Conservation (phyloP, 2,329 filamentous ascomycete genomes). For the Lecanicillium sp. region DNA sequence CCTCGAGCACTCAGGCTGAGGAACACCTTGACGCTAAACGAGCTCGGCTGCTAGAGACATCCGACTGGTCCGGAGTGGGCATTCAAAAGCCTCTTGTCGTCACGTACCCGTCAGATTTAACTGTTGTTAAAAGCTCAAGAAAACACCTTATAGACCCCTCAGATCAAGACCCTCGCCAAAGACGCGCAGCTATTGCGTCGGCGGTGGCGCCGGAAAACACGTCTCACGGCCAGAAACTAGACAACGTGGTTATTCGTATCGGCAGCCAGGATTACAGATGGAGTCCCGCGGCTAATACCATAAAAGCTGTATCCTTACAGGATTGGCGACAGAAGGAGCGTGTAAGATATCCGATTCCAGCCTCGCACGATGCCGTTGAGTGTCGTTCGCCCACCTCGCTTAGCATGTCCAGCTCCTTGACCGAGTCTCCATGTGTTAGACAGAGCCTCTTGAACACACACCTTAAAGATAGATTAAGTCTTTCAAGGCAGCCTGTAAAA, state of each 20-base stretch:
- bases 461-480: no score
- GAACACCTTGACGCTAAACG: conserved; percentile 9
- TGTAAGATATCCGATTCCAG: no score
- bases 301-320: background rate
- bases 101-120: conserved; percentile 11
- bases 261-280: conserved; percentile 7
- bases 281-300: conserved; percentile 7
- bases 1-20: conserved; percentile 10
- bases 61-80: conserved; percentile 22
- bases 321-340: no score
- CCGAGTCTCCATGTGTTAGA: conserved; percentile 4
- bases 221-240: background rate
- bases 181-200: no score
- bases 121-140: conserved; percentile 3
- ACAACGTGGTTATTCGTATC: conserved; percentile 3
- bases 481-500: no score
- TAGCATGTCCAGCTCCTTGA: conserved; percentile 2
- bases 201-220: no score
- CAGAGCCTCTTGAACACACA: background rate
- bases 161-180: no score
- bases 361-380: no score
- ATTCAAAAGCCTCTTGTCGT: conserved; percentile 21
- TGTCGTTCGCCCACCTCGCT: conserved; percentile 1
- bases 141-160: no score
- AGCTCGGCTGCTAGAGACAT: conserved; percentile 10